Evolutionary conservation across 345 rosid species (phyloP).

Genomic region (Brassica napus): Da-Ae NC_063440.1:19908001-19908500

Average conservation of each 20-base stretch:
- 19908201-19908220: too few species aligned
- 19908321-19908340: conserved; percentile 3
- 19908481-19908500: neutral
- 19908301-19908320: neutral
- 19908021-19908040: neutral
- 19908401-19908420: neutral
- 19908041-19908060: neutral
- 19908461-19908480: conserved; percentile 13
- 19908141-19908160: too few species aligned
- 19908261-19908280: neutral
- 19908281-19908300: neutral
- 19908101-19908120: neutral
- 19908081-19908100: too few species aligned
- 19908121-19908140: neutral
- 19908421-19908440: neutral
- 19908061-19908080: neutral
- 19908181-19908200: too few species aligned
- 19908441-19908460: neutral
- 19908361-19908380: neutral
- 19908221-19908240: too few species aligned
- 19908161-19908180: too few species aligned
- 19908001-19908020: neutral
- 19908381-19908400: neutral
- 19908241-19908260: neutral
- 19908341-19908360: neutral